Evolutionary conservation across 1,139 yeast genomes (phyloP), one percentile per base, ranked within the genome.

Genomic region (Candida labiduridarum): DNA sequence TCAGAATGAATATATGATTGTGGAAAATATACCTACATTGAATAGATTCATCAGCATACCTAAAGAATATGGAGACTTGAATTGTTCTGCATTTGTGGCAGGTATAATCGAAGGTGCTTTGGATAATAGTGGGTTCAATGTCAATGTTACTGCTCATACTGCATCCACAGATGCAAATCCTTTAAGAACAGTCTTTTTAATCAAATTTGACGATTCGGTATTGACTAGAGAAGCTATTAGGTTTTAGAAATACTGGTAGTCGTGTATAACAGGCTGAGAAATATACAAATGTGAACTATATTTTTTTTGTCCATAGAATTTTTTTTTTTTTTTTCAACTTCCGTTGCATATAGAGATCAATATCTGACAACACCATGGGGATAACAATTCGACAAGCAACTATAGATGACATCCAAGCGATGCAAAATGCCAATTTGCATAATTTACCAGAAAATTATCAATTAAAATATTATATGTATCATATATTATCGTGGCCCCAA

Each of bases 401-500:
- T 33, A 83, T 90, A 41, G 78, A 81, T 44, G 99, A 94, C 68
- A 79, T 91, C 52, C 95, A 89, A 69, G 96, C 96, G 30, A 92
- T 94, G 92, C 99, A 94, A 67, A 91, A 91, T 76, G 96, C 97
- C 56, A 94, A 94, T 65, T 76, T 94, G 66, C 89, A 88, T 59
- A 94, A 94, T 63, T 76, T 94, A 58, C 99, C 99, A 4, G 99
- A 94, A 67, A 94, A 94, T 70, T 94, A 94, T 66, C 87, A 88
- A 58, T 75, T 92, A 69, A 92, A 92, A 69, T 94, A 92, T 69
- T 94, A 92, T 68, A 81, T 95, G 80, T 94, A 94, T 68, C 99
- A 94, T 68, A 81, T 91, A 16, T 74, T 92, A 51, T 87, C 97
- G 41, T 94, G 99, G 99, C 99, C 99, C 1, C 97, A 94, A 67